These are phyloP conservation scores for Ustilago shanxiensis DNA, from an alignment of 1,284 basidiomycete genomes.

Conservation along the genomic window DNA sequence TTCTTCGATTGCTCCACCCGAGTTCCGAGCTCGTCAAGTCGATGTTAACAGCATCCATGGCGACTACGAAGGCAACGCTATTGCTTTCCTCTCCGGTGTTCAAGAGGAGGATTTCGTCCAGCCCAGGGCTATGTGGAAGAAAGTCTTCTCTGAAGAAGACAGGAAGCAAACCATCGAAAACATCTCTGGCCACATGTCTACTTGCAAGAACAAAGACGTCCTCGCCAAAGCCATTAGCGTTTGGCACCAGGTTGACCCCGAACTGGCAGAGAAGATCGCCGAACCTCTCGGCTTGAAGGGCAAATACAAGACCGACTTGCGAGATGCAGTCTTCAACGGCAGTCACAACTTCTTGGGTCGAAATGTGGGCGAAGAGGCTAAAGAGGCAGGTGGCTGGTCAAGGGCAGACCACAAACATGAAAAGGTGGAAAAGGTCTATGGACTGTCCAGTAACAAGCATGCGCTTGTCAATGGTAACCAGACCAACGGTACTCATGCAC, in stretches of 20 bases:
- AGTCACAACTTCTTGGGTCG: conserved; percentile 54
- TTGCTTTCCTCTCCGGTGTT: conserved; percentile 78
- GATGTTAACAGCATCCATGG: conserved; percentile 39
- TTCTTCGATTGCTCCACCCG: conserved; percentile 47
- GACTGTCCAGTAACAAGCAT: conserved; percentile 22
- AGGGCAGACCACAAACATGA: conserved; percentile 24
- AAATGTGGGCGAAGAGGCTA: conserved; percentile 23
- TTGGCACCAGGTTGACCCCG: conserved; percentile 56
- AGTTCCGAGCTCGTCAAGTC: conserved; percentile 32
- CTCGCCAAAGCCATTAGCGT: conserved; percentile 46
- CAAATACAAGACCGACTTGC: conserved; percentile 51
- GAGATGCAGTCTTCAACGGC: conserved; percentile 46
- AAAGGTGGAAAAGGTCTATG: conserved; percentile 28
- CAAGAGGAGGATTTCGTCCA: conserved; percentile 84
- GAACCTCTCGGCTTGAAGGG: conserved; percentile 44
- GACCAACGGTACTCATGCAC: conserved; percentile 7
- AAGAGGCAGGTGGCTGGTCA: conserved; percentile 6
- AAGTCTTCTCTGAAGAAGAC: conserved; percentile 78
- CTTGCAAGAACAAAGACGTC: conserved; percentile 34
- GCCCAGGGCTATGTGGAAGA: conserved; percentile 82
- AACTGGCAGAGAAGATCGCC: conserved; percentile 52
- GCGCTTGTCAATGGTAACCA: conserved; percentile 20
- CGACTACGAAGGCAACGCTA: conserved; percentile 71
- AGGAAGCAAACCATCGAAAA: conserved; percentile 36
- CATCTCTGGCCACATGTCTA: conserved; percentile 57